These are phyloP conservation scores for Triticum urartu DNA, from an alignment of 176 grass and related monocot species.

Conservation along the genomic window DNA sequence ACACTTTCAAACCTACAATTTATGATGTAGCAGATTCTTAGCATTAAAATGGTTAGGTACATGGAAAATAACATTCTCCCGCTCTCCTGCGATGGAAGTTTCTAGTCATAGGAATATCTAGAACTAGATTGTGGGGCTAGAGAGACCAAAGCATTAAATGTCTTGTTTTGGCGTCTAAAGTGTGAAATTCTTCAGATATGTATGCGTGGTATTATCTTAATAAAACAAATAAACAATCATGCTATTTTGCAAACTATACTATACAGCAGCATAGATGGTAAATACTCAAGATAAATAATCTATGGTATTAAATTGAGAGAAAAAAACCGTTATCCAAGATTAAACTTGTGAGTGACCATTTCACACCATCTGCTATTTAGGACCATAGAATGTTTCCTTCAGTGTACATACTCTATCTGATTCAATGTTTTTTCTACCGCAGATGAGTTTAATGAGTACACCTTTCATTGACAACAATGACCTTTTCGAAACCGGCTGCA, in stretches of 20 bases:
- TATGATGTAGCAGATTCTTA: background rate
- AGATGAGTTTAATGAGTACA: constrained; percentile 72
- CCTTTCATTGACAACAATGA: constrained; percentile 68
- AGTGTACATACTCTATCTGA: background rate
- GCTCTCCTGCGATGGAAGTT: constrained; percentile 1
- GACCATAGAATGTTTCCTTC: background rate
- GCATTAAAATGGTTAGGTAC: constrained; percentile 34
- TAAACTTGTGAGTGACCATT: background rate
- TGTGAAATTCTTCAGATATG: background rate
- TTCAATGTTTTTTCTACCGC: constrained; percentile 19
- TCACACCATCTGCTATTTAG: background rate
- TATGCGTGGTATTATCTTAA: background rate
- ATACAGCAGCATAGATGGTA: background rate
- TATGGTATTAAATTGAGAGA: background rate
- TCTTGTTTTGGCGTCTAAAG: background rate
- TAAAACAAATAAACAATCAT: background rate
- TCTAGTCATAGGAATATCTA: constrained; percentile 33
- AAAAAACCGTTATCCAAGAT: background rate
- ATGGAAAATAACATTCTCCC: constrained; percentile 22
- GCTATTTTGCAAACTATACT: background rate
- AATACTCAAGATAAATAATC: background rate
- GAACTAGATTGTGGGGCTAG: constrained; percentile 9
- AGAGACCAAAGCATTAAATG: constrained; percentile 12
- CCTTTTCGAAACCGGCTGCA: constrained; percentile 65
- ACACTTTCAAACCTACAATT: constrained; percentile 11